Conservation (phyloP, 2,329 filamentous ascomycete species). For the Fusarium praegraminearum region DNA sequence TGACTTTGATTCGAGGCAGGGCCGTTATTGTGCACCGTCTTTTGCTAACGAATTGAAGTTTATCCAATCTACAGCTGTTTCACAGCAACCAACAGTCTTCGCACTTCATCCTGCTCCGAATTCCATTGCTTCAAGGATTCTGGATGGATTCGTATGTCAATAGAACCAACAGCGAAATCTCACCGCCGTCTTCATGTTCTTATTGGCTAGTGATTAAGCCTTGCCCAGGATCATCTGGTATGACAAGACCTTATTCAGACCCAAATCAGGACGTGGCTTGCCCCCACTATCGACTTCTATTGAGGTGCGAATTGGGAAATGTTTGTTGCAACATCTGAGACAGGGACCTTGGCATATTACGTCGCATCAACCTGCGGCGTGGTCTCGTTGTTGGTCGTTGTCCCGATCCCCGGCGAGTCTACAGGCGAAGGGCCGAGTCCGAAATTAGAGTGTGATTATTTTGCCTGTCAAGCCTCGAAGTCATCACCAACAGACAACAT, state of each 20-base stretch:
- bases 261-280: background rate
- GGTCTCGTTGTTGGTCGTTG: background rate
- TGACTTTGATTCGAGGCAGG: background rate
- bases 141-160: background rate
- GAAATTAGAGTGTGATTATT: background rate
- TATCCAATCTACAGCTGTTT: background rate
- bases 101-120: background rate
- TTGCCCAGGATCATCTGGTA: background rate
- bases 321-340: background rate
- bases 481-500: background rate
- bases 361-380: no score
- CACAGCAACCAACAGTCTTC: background rate
- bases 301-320: background rate
- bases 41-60: background rate
- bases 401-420: background rate
- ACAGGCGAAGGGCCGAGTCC: background rate
- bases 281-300: background rate
- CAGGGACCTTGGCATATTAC: background rate
- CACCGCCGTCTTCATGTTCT: no score
- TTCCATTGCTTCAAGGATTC: background rate
- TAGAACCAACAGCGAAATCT: background rate
- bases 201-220: background rate
- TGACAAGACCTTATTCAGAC: background rate
- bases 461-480: background rate
- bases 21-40: background rate